Percentiles rank a stretch among this genome's conserved stretches.
Evolutionary conservation across 768 basidiomycete species (phyloP).

Genomic region (Naganishia vaughanmartiniae): DNA sequence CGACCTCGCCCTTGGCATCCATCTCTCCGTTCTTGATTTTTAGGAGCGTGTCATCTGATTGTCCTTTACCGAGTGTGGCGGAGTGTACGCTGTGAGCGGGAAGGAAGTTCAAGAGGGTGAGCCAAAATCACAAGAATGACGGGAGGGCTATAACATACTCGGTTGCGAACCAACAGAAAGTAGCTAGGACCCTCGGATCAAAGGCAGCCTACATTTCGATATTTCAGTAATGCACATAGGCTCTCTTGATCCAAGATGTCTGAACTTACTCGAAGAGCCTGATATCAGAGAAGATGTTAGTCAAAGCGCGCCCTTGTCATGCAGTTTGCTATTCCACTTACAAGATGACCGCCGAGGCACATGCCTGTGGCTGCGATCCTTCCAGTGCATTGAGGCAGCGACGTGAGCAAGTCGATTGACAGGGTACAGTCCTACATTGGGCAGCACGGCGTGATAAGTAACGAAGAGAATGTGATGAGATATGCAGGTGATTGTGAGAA

Average conservation of each 20-base stretch:
- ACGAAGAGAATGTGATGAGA: too few species aligned
- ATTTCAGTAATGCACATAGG: background rate
- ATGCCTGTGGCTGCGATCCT: constrained; percentile 62
- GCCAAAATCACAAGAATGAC: too few species aligned
- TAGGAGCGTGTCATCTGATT: constrained; percentile 72
- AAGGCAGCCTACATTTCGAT: constrained; percentile 68
- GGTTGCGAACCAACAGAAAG: constrained; percentile 93
- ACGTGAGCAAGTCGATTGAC: constrained; percentile 69
- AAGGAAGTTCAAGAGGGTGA: too few species aligned
- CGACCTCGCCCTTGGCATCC: constrained; percentile 74
- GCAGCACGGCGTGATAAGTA: background rate
- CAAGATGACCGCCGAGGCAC: constrained; percentile 47
- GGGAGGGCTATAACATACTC: constrained; percentile 55
- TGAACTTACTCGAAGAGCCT: constrained; percentile 41
- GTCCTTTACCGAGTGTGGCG: constrained; percentile 79
- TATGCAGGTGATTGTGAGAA: background rate
- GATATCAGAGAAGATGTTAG: background rate
- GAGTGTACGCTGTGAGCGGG: constrained; percentile 60
- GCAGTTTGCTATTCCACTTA: constrained; percentile 20
- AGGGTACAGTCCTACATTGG: constrained; percentile 69
- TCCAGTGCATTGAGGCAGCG: constrained; percentile 80
- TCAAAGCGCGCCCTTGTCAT: background rate
- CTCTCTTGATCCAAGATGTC: background rate
- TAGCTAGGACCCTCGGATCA: constrained; percentile 73
- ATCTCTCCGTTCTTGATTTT: constrained; percentile 74